Conservation (phyloP, 257 asterid species). For the Penstemon newberryi region DNA sequence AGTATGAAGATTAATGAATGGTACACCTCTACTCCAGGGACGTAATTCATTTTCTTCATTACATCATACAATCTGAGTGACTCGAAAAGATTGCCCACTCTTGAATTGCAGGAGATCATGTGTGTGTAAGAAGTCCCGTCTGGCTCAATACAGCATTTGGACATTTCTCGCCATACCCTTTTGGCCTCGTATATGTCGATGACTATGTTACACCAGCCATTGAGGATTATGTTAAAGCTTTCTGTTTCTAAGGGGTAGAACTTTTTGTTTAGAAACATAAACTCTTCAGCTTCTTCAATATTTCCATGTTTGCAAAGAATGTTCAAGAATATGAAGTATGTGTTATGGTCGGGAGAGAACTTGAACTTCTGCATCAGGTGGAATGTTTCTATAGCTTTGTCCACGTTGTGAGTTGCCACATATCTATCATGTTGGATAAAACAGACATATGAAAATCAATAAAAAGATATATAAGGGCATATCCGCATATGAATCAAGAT, state of each 20-base stretch:
- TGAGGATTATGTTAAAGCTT: conserved; percentile 76
- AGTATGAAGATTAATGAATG: conserved; percentile 70
- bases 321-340: conserved; percentile 58
- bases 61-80: conserved; percentile 80
- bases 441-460: conserved; percentile 9
- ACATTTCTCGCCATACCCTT: conserved; percentile 94
- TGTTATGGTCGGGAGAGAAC: conserved; percentile 63
- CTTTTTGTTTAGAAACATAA: conserved; percentile 71
- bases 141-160: conserved; percentile 77
- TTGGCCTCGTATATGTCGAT: conserved; percentile 75
- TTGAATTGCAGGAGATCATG: conserved; percentile 83
- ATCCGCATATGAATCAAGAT: conserved; percentile 1
- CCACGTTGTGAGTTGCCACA: conserved; percentile 61
- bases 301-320: conserved; percentile 80
- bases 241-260: conserved; percentile 79
- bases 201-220: conserved; percentile 79
- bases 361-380: conserved; percentile 75
- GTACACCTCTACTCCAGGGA: conserved; percentile 65
- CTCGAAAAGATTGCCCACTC: conserved; percentile 65
- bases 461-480: background rate
- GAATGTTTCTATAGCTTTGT: conserved; percentile 75
- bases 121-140: conserved; percentile 63
- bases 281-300: conserved; percentile 92
- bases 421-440: conserved; percentile 45
- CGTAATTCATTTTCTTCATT: conserved; percentile 84